Percentiles rank a stretch among this genome's conserved stretches.
These are phyloP conservation scores for Blastomyces gilchristii DNA, from an alignment of 2,329 filamentous ascomycete species.

Conservation along the genomic window DNA sequence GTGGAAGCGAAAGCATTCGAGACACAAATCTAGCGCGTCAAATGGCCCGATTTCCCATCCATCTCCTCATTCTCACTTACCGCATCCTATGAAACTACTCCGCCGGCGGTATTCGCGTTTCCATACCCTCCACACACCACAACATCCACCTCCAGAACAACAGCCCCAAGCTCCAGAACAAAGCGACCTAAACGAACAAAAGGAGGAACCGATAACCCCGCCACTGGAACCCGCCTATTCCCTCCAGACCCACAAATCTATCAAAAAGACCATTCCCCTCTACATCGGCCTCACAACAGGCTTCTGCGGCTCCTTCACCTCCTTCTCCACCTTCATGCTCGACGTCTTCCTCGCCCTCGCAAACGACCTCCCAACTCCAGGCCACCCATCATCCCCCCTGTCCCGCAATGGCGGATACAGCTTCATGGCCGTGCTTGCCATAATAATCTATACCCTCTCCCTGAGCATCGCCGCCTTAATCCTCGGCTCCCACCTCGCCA, in stretches of 20 bases:
- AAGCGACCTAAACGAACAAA: neutral
- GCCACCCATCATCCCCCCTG: slow-evolving; percentile 37
- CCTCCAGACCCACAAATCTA: slow-evolving; percentile 46
- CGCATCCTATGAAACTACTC: slow-evolving; percentile 19
- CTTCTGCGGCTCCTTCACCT: slow-evolving; percentile 83
- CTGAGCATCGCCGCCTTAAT: slow-evolving; percentile 61
- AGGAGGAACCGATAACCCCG: neutral
- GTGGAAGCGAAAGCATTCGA: neutral
- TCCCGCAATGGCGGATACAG: slow-evolving; percentile 63
- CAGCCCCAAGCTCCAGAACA: neutral
- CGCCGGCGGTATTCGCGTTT: slow-evolving; percentile 16
- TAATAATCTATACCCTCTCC: slow-evolving; percentile 61
- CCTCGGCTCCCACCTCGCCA: slow-evolving; percentile 64
- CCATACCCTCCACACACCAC: neutral
- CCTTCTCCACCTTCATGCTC: slow-evolving; percentile 75
- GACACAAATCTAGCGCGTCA: neutral
- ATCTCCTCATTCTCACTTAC: slow-evolving; percentile 19
- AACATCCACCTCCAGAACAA: neutral
- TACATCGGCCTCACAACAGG: slow-evolving; percentile 80
- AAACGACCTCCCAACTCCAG: slow-evolving; percentile 55
- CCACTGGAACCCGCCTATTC: slow-evolving; percentile 28
- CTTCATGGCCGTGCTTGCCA: slow-evolving; percentile 67
- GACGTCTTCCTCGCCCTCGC: slow-evolving; percentile 70
- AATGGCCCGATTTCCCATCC: neutral
- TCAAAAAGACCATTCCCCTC: slow-evolving; percentile 78